Percentiles rank a stretch among this genome's conserved stretches.
Conservation (phyloP, 2,329 filamentous ascomycete genomes). For the Sclerotinia minor region DNA sequence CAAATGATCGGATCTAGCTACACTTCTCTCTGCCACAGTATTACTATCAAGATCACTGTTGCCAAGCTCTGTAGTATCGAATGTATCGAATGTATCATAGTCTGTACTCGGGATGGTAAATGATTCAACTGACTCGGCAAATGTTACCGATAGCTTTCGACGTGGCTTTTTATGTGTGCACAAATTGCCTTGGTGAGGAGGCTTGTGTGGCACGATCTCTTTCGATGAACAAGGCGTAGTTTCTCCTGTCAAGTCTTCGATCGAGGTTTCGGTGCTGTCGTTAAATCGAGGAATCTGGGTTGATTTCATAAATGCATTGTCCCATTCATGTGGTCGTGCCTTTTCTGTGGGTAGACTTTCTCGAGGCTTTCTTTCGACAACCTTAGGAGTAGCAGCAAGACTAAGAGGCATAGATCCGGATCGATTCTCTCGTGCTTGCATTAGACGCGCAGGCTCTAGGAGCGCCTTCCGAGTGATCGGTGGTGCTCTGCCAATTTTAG, state of each 20-base stretch:
- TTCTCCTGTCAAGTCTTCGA: neutral
- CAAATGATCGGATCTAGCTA: no score
- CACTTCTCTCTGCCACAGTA: neutral
- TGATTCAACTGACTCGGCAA: neutral
- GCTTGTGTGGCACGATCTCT: neutral
- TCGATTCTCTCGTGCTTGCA: no score
- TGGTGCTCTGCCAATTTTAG: conserved; percentile 18
- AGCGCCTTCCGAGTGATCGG: neutral
- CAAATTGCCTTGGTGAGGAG: neutral
- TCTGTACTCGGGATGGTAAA: neutral
- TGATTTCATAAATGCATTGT: neutral
- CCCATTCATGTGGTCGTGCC: neutral
- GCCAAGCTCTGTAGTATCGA: neutral
- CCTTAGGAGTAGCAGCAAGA: neutral
- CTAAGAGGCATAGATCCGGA: neutral
- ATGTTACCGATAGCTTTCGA: conserved; percentile 7
- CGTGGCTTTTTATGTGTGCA: neutral
- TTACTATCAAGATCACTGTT: neutral
- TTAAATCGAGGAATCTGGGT: neutral
- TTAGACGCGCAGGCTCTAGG: neutral
- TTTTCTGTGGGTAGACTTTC: neutral
- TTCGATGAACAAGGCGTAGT: neutral
- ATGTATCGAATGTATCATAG: neutral
- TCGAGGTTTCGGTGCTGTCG: neutral
- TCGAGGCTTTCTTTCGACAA: neutral